Conservation (phyloP, 331 rosid species). For the Acacia concinna region DNA sequence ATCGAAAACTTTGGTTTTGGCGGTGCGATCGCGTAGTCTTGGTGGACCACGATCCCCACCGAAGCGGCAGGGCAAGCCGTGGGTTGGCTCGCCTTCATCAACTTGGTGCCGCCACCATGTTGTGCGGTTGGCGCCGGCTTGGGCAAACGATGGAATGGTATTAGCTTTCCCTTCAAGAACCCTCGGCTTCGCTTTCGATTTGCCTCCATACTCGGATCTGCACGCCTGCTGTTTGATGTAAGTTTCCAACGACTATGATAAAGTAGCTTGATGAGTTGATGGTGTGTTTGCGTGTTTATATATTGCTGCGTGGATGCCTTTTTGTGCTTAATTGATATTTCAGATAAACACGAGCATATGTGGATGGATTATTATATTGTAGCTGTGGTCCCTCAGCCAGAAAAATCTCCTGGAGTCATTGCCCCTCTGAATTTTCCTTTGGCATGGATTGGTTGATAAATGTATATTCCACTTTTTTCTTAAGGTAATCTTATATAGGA, state of each 20-base stretch:
- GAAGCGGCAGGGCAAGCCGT: constrained; percentile 50
- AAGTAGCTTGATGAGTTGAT: constrained; percentile 9
- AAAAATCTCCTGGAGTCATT: constrained; percentile 37
- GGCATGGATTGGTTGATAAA: not conserved
- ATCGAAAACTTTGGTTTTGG: constrained; percentile 49
- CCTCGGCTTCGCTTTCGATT: constrained; percentile 61
- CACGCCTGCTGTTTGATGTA: not conserved
- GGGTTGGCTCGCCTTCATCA: constrained; percentile 52
- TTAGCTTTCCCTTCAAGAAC: constrained; percentile 56
- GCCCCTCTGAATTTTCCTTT: constrained; percentile 17
- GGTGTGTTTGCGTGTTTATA: constrained; percentile 39
- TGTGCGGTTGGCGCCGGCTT: constrained; percentile 47
- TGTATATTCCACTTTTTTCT: constrained; percentile 38
- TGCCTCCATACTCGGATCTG: constrained; percentile 51
- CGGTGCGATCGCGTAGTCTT: constrained; percentile 46
- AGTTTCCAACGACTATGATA: not conserved
- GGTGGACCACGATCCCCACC: constrained; percentile 49
- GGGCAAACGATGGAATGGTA: constrained; percentile 51
- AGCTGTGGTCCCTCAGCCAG: constrained; percentile 45
- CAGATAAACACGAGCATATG: constrained; percentile 35
- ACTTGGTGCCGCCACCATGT: constrained; percentile 37
- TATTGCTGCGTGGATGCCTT: not conserved
- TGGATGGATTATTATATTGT: not conserved
- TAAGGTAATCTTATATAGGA: constrained; percentile 23
- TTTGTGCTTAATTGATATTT: not conserved